phyloP scores from a whole-genome alignment of 257 asterid genomes.

The Przewalskia tangutica region DNA sequence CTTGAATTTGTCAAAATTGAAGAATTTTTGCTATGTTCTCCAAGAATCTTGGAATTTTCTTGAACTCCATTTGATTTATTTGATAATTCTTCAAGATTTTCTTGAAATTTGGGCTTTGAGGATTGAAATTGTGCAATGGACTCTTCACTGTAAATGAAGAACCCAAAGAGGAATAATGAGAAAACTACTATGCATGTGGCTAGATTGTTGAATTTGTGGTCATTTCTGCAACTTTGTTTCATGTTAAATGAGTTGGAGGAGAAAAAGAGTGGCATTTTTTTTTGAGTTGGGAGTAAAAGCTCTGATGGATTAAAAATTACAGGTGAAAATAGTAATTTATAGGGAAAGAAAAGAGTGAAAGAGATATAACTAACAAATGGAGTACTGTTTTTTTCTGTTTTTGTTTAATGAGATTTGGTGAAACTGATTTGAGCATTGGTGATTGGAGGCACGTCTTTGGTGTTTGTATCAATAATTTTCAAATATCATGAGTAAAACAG shows the following conservation, averaged over 20 bases:
- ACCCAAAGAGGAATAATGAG: slow-evolving; percentile 55
- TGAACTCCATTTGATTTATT: slow-evolving; percentile 4
- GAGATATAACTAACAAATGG: too few relatives aligned
- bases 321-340: too few relatives aligned
- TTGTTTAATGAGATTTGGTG: too few relatives aligned
- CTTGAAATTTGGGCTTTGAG: slow-evolving; percentile 27
- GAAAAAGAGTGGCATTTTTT: slow-evolving; percentile 15
- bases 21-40: slow-evolving; percentile 1
- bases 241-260: slow-evolving; percentile 25
- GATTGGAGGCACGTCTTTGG: too few relatives aligned
- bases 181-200: slow-evolving; percentile 34
- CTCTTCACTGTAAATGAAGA: slow-evolving; percentile 65
- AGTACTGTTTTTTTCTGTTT: too few relatives aligned
- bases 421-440: too few relatives aligned
- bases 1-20: slow-evolving; percentile 31
- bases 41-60: slow-evolving; percentile 7
- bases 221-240: slow-evolving; percentile 34
- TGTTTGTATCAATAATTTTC: too few relatives aligned
- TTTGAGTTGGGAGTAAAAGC: too few relatives aligned
- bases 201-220: slow-evolving; percentile 40
- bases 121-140: slow-evolving; percentile 58
- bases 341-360: too few relatives aligned
- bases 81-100: not conserved
- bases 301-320: too few relatives aligned
- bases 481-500: too few relatives aligned